Evolutionary conservation across 2,329 filamentous ascomycete genomes (phyloP), one percentile per base, ranked within the genome.

Genomic region (Claviceps purpurea): DNA sequence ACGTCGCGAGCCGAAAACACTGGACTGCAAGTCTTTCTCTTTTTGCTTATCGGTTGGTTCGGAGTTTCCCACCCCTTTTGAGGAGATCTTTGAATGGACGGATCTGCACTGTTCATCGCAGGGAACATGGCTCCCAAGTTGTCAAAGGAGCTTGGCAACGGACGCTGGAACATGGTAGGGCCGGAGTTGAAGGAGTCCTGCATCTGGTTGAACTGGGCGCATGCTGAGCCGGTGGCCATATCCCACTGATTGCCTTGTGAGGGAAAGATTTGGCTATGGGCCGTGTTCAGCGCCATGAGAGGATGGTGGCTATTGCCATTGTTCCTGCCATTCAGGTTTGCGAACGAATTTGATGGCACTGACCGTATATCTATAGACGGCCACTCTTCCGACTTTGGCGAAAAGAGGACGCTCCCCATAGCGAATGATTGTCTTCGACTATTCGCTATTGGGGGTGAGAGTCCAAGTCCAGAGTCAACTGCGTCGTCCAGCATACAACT

Each of bases 1-100:
- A 90, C 84, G 56, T 89, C 89, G 71, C 87, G 85, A 60, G 79
- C 85, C 64, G 82, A 80, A 68, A 85, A 78, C 52, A 78, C 74
- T 30, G 87, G 81, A 68, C 80, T 90, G 64, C 79, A 79, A 43
- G 81, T 78, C 38, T 71, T 76, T 75, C 85, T 82, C 60, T 78
- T 75, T 70, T 81, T 82, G 55, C 70, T 69, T 66, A 77, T 70
- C 49, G 70, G 66, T 58, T 76, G 73, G 54, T 70, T 69, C 67
- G 66, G 66, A 52, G 67, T 65, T 63, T 76, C 70, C 75, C 77
- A 80, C 54, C 80, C 77, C 68, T 80, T 81, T 61, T 78, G 76
- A 14, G 77, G 74, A 38, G 78, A 79, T 42, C 73, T 67, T 49
- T 76, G 75, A 50, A 78, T 75, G 18, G 77, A 73, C 56, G 72